These are phyloP conservation scores for Trichoderma parareesei DNA, from an alignment of 495 filamentous ascomycete genomes.

Conservation along the genomic window DNA sequence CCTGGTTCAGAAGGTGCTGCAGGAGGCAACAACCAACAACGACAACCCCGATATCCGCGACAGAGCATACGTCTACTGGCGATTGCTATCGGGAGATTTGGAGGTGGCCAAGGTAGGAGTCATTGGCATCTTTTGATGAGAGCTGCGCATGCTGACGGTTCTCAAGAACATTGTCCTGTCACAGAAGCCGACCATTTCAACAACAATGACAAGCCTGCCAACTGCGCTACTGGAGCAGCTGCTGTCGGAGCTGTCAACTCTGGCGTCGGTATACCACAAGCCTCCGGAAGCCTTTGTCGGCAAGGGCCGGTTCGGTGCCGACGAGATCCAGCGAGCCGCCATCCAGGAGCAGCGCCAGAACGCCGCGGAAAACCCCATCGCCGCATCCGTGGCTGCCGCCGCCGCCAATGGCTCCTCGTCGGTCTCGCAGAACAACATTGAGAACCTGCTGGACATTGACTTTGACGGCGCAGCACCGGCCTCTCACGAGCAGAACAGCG, in stretches of 20 bases:
- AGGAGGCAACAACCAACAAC: slow-evolving; percentile 84
- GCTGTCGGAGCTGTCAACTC: slow-evolving; percentile 82
- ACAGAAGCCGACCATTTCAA: slow-evolving; percentile 86
- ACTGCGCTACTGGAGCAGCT: slow-evolving; percentile 76
- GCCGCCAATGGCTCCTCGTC: slow-evolving; percentile 43
- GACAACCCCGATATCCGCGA: slow-evolving; percentile 97
- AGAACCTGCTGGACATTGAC: slow-evolving; percentile 96
- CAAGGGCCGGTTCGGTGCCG: slow-evolving; percentile 86
- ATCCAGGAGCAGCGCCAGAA: slow-evolving; percentile 95
- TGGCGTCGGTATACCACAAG: slow-evolving; percentile 99
- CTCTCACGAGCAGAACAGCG: slow-evolving; percentile 63
- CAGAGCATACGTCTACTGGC: slow-evolving; percentile 97
- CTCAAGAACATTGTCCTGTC: slow-evolving; percentile 78
- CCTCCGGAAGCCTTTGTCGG: slow-evolving; percentile 94
- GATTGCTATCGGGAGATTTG: slow-evolving; percentile 86
- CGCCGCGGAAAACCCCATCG: slow-evolving; percentile 87
- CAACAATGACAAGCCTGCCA: slow-evolving; percentile 84
- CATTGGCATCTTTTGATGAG: not conserved
- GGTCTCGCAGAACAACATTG: slow-evolving; percentile 64
- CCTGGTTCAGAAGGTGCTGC: slow-evolving; percentile 86
- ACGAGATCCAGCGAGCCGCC: slow-evolving; percentile 88
- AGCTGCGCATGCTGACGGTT: slow-evolving; percentile 17
- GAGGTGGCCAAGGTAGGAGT: slow-evolving; percentile 65
- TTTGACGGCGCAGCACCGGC: slow-evolving; percentile 94
- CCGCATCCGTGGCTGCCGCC: slow-evolving; percentile 68